A percentile compares a stretch with the other conserved stretches of the same genome.
Conservation (phyloP, 805 yeast genomes). For the Starmerella geochares region DNA sequence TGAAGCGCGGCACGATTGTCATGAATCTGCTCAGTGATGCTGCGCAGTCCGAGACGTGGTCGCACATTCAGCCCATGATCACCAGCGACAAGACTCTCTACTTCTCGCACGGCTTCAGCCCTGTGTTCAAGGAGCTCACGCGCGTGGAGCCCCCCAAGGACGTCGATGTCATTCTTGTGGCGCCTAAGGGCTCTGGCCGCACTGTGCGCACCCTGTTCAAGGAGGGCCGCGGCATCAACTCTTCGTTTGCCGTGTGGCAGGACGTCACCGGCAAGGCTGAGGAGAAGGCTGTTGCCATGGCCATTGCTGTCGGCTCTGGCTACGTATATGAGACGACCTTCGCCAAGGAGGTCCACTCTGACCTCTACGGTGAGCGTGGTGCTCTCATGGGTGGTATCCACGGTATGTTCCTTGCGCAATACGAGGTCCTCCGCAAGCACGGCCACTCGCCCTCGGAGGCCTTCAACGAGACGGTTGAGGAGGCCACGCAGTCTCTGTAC, state of each 20-base stretch:
- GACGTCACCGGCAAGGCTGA: constrained; percentile 98
- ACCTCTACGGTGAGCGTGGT: constrained; percentile 99
- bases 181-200: constrained; percentile 99
- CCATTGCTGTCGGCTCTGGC: constrained; percentile 99
- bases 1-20: constrained; percentile 79
- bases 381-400: constrained; percentile 99
- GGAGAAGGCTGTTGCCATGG: constrained; percentile 96
- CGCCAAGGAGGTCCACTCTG: constrained; percentile 98
- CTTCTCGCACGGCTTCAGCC: constrained; percentile 99
- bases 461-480: constrained; percentile 99
- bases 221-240: constrained; percentile 99
- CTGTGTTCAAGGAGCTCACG: constrained; percentile 96
- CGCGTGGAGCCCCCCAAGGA: constrained; percentile 90
- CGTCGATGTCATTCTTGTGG: constrained; percentile 94
- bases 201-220: constrained; percentile 98
- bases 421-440: constrained; percentile 98
- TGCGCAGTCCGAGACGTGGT: constrained; percentile 99
- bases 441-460: constrained; percentile 99
- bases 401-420: constrained; percentile 99
- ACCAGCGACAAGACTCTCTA: constrained; percentile 96
- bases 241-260: constrained; percentile 99
- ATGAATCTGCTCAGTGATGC: constrained; percentile 99
- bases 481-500: constrained; percentile 98
- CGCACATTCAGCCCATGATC: constrained; percentile 71
- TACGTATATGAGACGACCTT: constrained; percentile 99